Percentiles rank a stretch among this genome's conserved stretches.
phyloP scores from a whole-genome alignment of 139 green algal species.

The Tetradesmus lagerheimii region DNA sequence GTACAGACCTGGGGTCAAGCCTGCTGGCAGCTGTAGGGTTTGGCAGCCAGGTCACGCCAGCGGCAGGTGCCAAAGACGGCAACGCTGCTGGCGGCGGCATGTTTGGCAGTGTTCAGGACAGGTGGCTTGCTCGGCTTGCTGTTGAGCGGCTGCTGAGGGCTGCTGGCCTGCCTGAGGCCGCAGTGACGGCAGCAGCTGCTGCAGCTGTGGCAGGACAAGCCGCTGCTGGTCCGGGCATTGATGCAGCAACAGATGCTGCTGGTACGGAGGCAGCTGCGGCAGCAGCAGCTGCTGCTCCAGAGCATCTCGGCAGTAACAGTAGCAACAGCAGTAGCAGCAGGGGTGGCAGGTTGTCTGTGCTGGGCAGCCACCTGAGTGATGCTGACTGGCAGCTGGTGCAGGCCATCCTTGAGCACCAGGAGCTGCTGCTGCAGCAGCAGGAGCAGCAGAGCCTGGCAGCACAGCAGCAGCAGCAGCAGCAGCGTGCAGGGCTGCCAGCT shows the following conservation, averaged over 20 bases:
- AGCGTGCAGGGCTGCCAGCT: neutral
- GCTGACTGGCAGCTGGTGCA: constrained; percentile 4
- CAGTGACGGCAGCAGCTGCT: neutral
- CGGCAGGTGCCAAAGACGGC: neutral
- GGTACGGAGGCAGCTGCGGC: neutral
- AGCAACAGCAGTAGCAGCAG: constrained; percentile 19
- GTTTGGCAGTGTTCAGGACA: neutral
- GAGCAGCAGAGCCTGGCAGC: constrained; percentile 13
- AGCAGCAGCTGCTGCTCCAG: neutral
- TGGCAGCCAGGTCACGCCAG: neutral
- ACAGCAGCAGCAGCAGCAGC: constrained; percentile 27
- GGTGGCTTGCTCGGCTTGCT: neutral
- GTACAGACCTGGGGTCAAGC: neutral
- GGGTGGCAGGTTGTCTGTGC: neutral
- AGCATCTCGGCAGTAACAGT: neutral
- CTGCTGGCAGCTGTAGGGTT: neutral
- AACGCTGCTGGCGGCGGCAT: neutral
- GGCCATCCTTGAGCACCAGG: neutral
- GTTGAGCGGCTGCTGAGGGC: constrained; percentile 2
- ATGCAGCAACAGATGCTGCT: neutral
- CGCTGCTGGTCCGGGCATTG: neutral
- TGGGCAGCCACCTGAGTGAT: neutral
- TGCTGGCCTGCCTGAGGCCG: neutral
- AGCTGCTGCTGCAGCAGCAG: constrained; percentile 15
- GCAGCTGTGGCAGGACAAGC: neutral